A percentile compares a stretch with the other conserved stretches of the same genome.
These are phyloP conservation scores for Reutealis trisperma DNA, from an alignment of 345 rosid species.

Conservation along the genomic window DNA sequence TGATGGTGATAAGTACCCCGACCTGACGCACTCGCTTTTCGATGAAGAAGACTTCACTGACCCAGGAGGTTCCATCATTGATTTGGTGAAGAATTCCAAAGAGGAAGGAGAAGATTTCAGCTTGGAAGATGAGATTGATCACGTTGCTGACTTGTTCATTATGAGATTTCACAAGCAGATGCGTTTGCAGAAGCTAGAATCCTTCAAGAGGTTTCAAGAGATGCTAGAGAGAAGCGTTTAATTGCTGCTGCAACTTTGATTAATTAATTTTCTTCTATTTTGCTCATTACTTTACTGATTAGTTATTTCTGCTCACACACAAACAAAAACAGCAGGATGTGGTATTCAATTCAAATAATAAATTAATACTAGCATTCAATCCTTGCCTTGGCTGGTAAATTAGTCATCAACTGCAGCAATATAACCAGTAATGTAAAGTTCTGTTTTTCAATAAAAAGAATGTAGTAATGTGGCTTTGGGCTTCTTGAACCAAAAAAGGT, in stretches of 20 bases:
- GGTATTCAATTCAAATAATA: no score
- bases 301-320: background rate
- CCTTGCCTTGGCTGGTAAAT: no score
- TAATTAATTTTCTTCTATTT: background rate
- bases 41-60: conserved; percentile 41
- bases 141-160: conserved; percentile 34
- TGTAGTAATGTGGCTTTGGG: no score
- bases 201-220: conserved; percentile 33
- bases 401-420: no score
- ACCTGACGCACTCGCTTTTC: conserved; percentile 48
- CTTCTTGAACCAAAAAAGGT: no score
- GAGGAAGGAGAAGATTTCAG: conserved; percentile 34
- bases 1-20: conserved; percentile 51
- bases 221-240: conserved; percentile 26
- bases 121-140: conserved; percentile 34
- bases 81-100: conserved; percentile 65
- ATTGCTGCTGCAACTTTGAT: background rate
- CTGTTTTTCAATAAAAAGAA: no score
- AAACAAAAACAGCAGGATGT: background rate
- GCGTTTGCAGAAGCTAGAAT: conserved; percentile 36
- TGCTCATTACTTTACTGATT: no score
- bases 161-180: conserved; percentile 33
- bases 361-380: no score
- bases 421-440: no score
- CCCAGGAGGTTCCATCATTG: conserved; percentile 69